Evolutionary conservation across 495 filamentous ascomycete species (phyloP).

Genomic region (Neurospora sp.): DNA sequence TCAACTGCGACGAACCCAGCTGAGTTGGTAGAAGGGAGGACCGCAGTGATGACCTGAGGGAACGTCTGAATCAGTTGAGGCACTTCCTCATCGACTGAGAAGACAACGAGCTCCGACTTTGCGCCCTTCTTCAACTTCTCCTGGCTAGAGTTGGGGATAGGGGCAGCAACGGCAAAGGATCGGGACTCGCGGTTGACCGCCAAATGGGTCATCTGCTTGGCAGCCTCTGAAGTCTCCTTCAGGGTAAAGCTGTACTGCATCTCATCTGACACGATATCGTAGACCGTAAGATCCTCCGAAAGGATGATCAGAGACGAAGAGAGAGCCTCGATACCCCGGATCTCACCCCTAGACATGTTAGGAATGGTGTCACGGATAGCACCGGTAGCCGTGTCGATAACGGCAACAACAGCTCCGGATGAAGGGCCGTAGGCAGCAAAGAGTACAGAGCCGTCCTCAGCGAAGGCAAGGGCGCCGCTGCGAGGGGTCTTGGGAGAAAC

Average conservation of each 20-base stretch:
- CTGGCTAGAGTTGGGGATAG: slow-evolving; percentile 19
- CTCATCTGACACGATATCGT: slow-evolving; percentile 54
- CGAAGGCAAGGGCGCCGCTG: slow-evolving; percentile 58
- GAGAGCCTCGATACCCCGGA: slow-evolving; percentile 48
- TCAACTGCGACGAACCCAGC: slow-evolving; percentile 53
- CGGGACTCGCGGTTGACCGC: slow-evolving; percentile 45
- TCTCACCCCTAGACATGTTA: slow-evolving; percentile 42
- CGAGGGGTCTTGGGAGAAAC: slow-evolving; percentile 2
- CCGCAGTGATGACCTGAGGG: slow-evolving; percentile 39
- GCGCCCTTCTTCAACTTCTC: slow-evolving; percentile 17
- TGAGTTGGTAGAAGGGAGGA: slow-evolving; percentile 42
- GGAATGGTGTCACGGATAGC: slow-evolving; percentile 41
- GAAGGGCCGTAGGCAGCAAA: slow-evolving; percentile 43
- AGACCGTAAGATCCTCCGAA: slow-evolving; percentile 52
- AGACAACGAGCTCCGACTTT: slow-evolving; percentile 45
- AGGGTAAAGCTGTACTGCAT: slow-evolving; percentile 40
- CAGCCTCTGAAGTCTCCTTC: slow-evolving; percentile 18
- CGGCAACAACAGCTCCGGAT: slow-evolving; percentile 41
- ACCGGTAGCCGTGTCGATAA: slow-evolving; percentile 49
- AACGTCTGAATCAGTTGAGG: slow-evolving; percentile 41
- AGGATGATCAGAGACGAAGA: slow-evolving; percentile 52
- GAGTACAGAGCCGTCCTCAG: slow-evolving; percentile 78
- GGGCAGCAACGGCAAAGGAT: slow-evolving; percentile 49
- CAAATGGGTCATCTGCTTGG: slow-evolving; percentile 45
- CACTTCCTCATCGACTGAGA: slow-evolving; percentile 34